Base-by-base conservation (phyloP, 495 filamentous ascomycete genomes). In the Cercophora sp. region DNA sequence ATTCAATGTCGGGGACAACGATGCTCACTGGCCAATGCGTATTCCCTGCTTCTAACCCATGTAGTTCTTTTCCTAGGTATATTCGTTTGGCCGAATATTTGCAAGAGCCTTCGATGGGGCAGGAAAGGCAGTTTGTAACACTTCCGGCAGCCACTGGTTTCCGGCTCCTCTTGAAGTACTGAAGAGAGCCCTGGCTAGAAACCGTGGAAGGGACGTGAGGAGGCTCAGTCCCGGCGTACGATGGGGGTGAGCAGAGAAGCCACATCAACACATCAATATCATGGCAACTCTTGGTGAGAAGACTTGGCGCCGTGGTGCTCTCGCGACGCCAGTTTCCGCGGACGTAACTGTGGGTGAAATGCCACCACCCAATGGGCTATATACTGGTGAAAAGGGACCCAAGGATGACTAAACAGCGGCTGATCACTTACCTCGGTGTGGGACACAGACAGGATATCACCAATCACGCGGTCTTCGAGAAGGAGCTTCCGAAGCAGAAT, bases 291-390 rank as follows among this genome's bases (percentile, higher is more conserved):
- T 97, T 98, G 3, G 93, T 96, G 9, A 98, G 76, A 4, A 98
- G 74, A 5, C 86, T 87, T 4, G 88, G 88, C 1, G 86, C 88
- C 0, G 82, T 80, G 0, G 74, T 75, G 2, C 79, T 84, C 49
- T 86, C 83, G 41, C 86, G 88, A 4, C 93, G 83, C 93, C 93
- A 97, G 69, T 96, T 96, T 11, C 93, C 93, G 16, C 87, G 81
- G 19, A 98, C 93, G 59, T 96, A 97, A 58, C 83, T 88, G 70
- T 98, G 93, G 1, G 85, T 74, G 63, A 96, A 98, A 68, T 98
- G 93, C 89, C 89, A 98, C 81, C 85, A 94, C 2, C 93, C 93
- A 1, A 98, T 85, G 0, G 93, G 93, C 67, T n/a, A n/a, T n/a
- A n/a, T n/a, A n/a, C n/a, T n/a, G n/a, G n/a, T n/a, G n/a, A n/a